Evolutionary conservation across 768 basidiomycete genomes (phyloP).

Genomic region (Agaricus subrufescens): DNA sequence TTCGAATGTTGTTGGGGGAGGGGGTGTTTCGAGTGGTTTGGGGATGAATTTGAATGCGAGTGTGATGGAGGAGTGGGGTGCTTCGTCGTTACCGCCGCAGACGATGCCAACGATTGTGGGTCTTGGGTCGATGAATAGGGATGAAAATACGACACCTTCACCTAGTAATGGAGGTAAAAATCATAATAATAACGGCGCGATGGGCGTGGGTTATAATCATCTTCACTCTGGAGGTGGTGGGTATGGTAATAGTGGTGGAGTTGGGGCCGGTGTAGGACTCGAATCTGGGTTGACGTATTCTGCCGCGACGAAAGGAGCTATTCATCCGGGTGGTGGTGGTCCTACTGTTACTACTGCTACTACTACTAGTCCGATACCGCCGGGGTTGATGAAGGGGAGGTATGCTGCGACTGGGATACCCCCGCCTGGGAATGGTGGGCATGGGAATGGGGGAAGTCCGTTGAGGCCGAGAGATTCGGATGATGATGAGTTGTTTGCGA

Average conservation of each 20-base stretch:
- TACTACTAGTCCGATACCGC: slow-evolving; percentile 22
- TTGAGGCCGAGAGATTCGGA: slow-evolving; percentile 57
- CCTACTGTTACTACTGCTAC: not conserved
- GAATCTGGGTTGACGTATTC: slow-evolving; percentile 45
- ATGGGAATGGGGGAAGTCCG: slow-evolving; percentile 18
- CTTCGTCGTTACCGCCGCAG: slow-evolving; percentile 14
- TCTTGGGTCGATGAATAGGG: not conserved
- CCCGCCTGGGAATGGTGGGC: slow-evolving; percentile 9
- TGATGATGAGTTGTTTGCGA: slow-evolving; percentile 62
- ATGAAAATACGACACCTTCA: slow-evolving; percentile 5
- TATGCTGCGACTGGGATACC: slow-evolving; percentile 25
- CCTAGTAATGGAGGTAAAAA: not conserved
- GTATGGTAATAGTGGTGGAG: not conserved
- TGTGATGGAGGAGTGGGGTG: slow-evolving; percentile 20
- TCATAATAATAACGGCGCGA: not conserved
- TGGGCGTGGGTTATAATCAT: not conserved
- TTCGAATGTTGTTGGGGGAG: not conserved
- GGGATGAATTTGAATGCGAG: slow-evolving; percentile 19
- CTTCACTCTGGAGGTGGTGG: slow-evolving; percentile 39
- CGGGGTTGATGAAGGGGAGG: slow-evolving; percentile 32
- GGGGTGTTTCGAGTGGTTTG: slow-evolving; percentile 9
- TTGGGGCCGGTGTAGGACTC: slow-evolving; percentile 26
- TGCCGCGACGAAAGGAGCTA: slow-evolving; percentile 21
- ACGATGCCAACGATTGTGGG: slow-evolving; percentile 2
- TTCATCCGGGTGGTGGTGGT: not conserved